Conservation (phyloP, 2,329 filamentous ascomycete species). For the Microdochium trichocladiopsis region DNA sequence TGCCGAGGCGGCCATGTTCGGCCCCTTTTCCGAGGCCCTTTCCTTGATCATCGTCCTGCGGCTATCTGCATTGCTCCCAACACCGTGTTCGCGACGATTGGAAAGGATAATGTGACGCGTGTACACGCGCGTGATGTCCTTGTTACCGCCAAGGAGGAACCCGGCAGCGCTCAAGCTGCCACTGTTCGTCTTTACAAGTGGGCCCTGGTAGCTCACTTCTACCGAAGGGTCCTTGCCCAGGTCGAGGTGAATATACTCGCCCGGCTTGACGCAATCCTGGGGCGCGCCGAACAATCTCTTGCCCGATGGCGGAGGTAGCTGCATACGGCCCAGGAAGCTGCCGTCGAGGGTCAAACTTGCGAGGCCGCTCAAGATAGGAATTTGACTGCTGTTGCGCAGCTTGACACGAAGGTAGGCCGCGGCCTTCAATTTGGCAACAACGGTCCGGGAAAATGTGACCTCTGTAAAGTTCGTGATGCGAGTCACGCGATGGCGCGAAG, state of each 20-base stretch:
- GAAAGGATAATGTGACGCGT: slow-evolving; percentile 38
- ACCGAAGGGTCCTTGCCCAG: slow-evolving; percentile 56
- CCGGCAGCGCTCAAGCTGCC: slow-evolving; percentile 23
- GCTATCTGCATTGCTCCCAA: neutral
- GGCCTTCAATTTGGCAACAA: slow-evolving; percentile 54
- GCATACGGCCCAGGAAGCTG: slow-evolving; percentile 50
- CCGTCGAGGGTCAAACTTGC: slow-evolving; percentile 57
- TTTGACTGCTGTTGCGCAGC: slow-evolving; percentile 46
- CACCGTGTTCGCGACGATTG: slow-evolving; percentile 32
- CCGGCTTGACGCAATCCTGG: slow-evolving; percentile 25
- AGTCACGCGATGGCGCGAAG: slow-evolving; percentile 52
- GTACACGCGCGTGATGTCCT: slow-evolving; percentile 45
- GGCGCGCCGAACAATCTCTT: neutral
- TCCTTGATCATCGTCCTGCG: neutral
- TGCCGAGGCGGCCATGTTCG: slow-evolving; percentile 8
- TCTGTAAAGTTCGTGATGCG: slow-evolving; percentile 38
- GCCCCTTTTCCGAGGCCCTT: neutral
- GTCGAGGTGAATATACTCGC: slow-evolving; percentile 43
- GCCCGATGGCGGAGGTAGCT: slow-evolving; percentile 39
- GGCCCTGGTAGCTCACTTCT: slow-evolving; percentile 46
- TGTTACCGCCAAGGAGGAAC: slow-evolving; percentile 35
- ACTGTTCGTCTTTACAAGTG: slow-evolving; percentile 39
- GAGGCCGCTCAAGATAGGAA: slow-evolving; percentile 48
- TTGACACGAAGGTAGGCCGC: slow-evolving; percentile 53
- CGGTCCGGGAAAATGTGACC: slow-evolving; percentile 47